These are phyloP conservation scores for Butyriboletus appendiculatus DNA, from an alignment of 1,284 basidiomycete genomes.

Conservation along the genomic window DNA sequence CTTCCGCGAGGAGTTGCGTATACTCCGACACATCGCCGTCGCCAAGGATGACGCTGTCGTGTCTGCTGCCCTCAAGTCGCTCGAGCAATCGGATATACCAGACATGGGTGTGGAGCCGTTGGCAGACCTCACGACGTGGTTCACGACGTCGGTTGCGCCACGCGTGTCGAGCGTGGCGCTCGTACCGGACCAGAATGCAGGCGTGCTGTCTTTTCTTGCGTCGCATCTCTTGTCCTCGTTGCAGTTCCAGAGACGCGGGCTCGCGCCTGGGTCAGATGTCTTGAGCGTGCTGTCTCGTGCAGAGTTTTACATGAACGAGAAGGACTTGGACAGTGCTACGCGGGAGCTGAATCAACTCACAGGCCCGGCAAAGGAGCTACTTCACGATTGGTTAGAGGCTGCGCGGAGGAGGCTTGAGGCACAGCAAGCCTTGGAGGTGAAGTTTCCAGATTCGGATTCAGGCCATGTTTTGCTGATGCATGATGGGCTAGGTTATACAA, in stretches of 20 bases:
- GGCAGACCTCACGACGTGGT: constrained; percentile 89
- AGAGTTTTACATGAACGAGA: constrained; percentile 89
- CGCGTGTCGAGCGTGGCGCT: constrained; percentile 87
- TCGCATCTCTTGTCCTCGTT: constrained; percentile 77
- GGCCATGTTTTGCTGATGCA: neutral
- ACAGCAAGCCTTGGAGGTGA: constrained; percentile 88
- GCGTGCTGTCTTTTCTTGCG: constrained; percentile 86
- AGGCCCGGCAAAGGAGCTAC: constrained; percentile 82
- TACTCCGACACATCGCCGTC: constrained; percentile 73
- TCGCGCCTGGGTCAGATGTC: constrained; percentile 82
- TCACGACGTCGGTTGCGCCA: constrained; percentile 82
- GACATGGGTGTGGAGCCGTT: constrained; percentile 90
- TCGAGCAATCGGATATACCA: constrained; percentile 77
- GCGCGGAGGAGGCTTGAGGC: constrained; percentile 90
- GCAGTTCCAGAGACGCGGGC: constrained; percentile 76
- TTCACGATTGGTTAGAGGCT: constrained; percentile 92
- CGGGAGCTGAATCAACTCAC: constrained; percentile 90
- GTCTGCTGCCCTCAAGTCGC: constrained; percentile 64
- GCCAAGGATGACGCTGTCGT: constrained; percentile 73
- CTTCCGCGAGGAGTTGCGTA: constrained; percentile 89
- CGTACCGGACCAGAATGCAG: constrained; percentile 87
- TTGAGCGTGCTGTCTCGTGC: constrained; percentile 86
- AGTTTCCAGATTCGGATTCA: constrained; percentile 16
- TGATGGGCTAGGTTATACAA: constrained; percentile 65
- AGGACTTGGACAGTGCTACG: constrained; percentile 90